phyloP scores from a whole-genome alignment of 306 rosid genomes.

The Prunus mira region DNA sequence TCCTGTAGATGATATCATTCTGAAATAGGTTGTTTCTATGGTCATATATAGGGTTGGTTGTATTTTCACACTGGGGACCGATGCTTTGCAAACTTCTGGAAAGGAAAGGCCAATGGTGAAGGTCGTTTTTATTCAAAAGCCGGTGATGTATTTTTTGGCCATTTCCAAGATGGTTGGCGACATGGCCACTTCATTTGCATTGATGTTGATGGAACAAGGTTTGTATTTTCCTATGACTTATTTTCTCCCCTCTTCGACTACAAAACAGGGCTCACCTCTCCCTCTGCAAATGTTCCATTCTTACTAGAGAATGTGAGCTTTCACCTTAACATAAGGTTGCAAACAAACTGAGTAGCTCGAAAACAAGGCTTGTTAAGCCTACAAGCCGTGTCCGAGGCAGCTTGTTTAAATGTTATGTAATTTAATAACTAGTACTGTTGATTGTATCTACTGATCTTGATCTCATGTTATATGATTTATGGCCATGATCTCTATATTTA shows the following conservation, averaged over 20 bases:
- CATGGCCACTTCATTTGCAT: constrained; percentile 83
- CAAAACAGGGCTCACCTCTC: neutral
- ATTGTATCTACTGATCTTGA: neutral
- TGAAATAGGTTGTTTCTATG: neutral
- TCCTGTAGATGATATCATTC: neutral
- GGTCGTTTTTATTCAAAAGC: constrained; percentile 87
- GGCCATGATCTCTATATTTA: constrained; percentile 10
- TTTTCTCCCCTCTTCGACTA: neutral
- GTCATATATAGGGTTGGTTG: constrained; percentile 72
- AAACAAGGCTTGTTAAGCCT: neutral
- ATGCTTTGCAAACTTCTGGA: constrained; percentile 98
- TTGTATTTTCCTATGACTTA: neutral
- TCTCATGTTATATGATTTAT: constrained; percentile 1
- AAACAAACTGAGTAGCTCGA: neutral
- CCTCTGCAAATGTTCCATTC: too few relatives aligned
- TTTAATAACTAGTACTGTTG: neutral
- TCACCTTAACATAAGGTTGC: too few relatives aligned
- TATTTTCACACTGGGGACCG: constrained; percentile 87
- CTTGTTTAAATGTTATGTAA: neutral
- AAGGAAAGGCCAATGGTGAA: constrained; percentile 96
- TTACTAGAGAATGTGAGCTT: too few relatives aligned
- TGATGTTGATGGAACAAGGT: constrained; percentile 76
- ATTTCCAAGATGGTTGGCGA: constrained; percentile 88
- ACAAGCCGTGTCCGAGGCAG: neutral
- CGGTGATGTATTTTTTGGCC: constrained; percentile 83